Evolutionary conservation across 805 yeast species (phyloP), one percentile per base, ranked within the genome.

Genomic region (Yueomyces sp.): DNA sequence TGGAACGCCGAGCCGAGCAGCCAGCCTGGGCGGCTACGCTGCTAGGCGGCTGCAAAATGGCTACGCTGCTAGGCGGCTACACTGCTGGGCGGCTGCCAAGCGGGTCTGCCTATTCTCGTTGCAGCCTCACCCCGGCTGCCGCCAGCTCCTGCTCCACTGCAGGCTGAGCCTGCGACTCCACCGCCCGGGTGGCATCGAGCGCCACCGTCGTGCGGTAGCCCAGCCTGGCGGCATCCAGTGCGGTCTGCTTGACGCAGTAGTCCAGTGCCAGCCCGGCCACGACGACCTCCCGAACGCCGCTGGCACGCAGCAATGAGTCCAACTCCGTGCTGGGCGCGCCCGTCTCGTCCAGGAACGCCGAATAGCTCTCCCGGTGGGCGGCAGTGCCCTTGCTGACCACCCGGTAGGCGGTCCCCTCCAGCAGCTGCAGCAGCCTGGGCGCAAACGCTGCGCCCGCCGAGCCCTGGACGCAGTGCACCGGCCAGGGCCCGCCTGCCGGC

Each of bases 211-310:
- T 78, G 2, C 72, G 59, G 56, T 73, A 86, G 0, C 95, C 95
- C 4, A 65, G 46, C 8, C 57, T 60, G 0, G 71, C 73, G 26
- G 87, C 70, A 45, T 88, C 94, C 28, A 76, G 58, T 0, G 95
- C 86, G 0, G 94, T 80, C 55, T 78, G 71, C 51, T 77, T 63
- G 3, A 90, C 96, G 60, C 97, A 88, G 59, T 67, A 86, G 57
- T 88, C 97, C 49, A 78, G 77, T 0, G 96, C 96, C 26, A 88
- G 53, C 0, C 96, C 97, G 2, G 80, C 90, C 27, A 84, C 71
- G 39, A 69, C 76, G 1, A 87, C 86, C 38, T 77, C 73, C 2
- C 73, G 69, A 38, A 85, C 75, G 0, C 59, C 63, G 37, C 71
- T 57, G 1, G 65, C 53, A 28, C 55, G 59, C 48, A 88, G 67